Percentiles rank a stretch among this genome's conserved stretches.
These are phyloP conservation scores for Candida ponderosae DNA, from an alignment of 805 yeast species.

Conservation along the genomic window DNA sequence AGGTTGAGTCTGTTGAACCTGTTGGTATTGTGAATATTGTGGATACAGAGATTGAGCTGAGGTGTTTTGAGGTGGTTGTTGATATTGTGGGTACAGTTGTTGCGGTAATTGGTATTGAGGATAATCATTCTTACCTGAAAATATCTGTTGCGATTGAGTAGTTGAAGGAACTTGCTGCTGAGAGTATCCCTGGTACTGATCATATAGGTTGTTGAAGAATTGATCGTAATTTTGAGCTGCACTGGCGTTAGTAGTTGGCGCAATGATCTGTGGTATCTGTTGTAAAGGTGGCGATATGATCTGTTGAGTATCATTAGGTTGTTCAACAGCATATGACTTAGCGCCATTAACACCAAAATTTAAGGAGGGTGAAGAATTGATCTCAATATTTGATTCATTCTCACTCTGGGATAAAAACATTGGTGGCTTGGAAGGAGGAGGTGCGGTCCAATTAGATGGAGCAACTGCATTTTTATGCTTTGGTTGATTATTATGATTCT, in stretches of 20 bases:
- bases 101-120: neutral
- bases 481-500: neutral
- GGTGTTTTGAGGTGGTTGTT: neutral
- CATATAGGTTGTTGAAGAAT: too few relatives aligned
- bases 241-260: neutral
- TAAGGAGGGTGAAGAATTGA: neutral
- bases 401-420: neutral
- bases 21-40: neutral
- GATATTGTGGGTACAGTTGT: conserved; percentile 1
- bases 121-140: neutral
- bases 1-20: conserved; percentile 5
- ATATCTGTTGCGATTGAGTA: neutral
- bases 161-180: neutral
- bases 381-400: too few relatives aligned
- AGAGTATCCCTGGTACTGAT: too few relatives aligned
- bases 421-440: neutral
- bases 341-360: too few relatives aligned
- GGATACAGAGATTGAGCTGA: neutral
- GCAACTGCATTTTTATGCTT: neutral
- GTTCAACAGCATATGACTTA: too few relatives aligned
- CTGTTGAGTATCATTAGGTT: too few relatives aligned
- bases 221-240: neutral
- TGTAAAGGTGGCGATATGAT: neutral
- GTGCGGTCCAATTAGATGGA: neutral
- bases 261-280: neutral